Percentiles rank a stretch among this genome's conserved stretches.
These are phyloP conservation scores for Chlorella sp. DNA, from an alignment of 139 green algal genomes.

Conservation along the genomic window DNA sequence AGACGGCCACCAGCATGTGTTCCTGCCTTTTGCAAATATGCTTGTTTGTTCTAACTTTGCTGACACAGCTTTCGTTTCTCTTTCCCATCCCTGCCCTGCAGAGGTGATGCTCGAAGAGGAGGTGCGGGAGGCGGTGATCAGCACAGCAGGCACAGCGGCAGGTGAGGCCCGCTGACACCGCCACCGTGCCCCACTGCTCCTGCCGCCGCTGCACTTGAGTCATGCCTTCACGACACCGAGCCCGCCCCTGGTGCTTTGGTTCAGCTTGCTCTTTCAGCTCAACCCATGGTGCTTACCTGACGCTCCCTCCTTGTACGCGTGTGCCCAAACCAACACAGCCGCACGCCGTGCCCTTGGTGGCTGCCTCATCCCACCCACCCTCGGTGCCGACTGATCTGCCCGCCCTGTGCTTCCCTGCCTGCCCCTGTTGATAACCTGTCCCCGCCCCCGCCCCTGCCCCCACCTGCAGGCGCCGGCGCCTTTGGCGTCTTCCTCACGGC, in stretches of 20 bases:
- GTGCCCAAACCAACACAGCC: too few species aligned
- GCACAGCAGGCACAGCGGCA: slow-evolving; percentile 69
- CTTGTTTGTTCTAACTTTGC: too few species aligned
- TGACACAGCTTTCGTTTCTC: not conserved
- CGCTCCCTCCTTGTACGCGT: not conserved
- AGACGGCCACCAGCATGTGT: too few species aligned
- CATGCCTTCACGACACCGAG: too few species aligned
- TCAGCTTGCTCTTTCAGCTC: not conserved
- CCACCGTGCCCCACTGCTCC: not conserved
- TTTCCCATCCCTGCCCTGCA: not conserved
- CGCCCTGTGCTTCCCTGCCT: not conserved
- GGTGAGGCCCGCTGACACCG: slow-evolving; percentile 39
- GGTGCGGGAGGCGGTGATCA: slow-evolving; percentile 79
- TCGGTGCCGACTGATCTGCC: not conserved
- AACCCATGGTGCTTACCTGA: not conserved
- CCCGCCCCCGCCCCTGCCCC: not conserved
- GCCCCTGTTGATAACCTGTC: not conserved
- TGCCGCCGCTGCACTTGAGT: not conserved
- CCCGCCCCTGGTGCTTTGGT: too few species aligned
- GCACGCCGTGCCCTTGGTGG: not conserved
- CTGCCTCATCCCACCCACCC: not conserved
- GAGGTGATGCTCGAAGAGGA: slow-evolving; percentile 81
- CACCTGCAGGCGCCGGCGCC: slow-evolving; percentile 57
- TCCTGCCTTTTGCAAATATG: too few species aligned
- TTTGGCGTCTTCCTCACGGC: slow-evolving; percentile 64